These are phyloP conservation scores for Moelleriella libera DNA, from an alignment of 2,329 filamentous ascomycete genomes.

Conservation along the genomic window DNA sequence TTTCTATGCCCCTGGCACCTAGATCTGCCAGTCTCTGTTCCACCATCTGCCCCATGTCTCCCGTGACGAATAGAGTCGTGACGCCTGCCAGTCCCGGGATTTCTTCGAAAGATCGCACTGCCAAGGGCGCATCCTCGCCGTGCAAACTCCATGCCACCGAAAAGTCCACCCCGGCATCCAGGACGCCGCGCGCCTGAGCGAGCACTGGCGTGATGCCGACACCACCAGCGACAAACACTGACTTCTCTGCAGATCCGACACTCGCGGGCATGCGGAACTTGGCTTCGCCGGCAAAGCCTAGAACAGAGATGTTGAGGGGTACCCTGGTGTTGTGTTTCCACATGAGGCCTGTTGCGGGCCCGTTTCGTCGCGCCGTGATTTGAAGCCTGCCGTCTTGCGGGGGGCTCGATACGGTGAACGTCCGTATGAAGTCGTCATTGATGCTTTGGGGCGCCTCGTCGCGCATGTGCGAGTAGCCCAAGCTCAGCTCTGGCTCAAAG, in stretches of 20 bases:
- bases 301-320: conserved; percentile 49
- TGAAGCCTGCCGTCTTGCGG: conserved; percentile 41
- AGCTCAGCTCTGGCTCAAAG: conserved; percentile 53
- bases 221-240: conserved; percentile 59
- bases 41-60: conserved; percentile 16
- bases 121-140: conserved; percentile 46
- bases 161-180: conserved; percentile 27
- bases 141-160: conserved; percentile 55
- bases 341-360: conserved; percentile 52
- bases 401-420: conserved; percentile 63
- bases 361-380: conserved; percentile 58
- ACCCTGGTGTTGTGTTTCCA: conserved; percentile 39
- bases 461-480: conserved; percentile 72
- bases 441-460: conserved; percentile 65
- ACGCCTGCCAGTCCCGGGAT: conserved; percentile 34
- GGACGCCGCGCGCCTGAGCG: conserved; percentile 41
- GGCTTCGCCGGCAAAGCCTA: conserved; percentile 57
- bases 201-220: conserved; percentile 75
- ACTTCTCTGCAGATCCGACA: conserved; percentile 9
- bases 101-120: conserved; percentile 39
- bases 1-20: conserved; percentile 18
- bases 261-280: conserved; percentile 21
- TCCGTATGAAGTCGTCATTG: conserved; percentile 75
- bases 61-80: conserved; percentile 52
- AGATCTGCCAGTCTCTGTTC: conserved; percentile 16